A percentile compares a stretch with the other conserved stretches of the same genome.
Evolutionary conservation across 148 eudicot genomes (phyloP).

Genomic region (Vaccinium vitisidaea): DNA sequence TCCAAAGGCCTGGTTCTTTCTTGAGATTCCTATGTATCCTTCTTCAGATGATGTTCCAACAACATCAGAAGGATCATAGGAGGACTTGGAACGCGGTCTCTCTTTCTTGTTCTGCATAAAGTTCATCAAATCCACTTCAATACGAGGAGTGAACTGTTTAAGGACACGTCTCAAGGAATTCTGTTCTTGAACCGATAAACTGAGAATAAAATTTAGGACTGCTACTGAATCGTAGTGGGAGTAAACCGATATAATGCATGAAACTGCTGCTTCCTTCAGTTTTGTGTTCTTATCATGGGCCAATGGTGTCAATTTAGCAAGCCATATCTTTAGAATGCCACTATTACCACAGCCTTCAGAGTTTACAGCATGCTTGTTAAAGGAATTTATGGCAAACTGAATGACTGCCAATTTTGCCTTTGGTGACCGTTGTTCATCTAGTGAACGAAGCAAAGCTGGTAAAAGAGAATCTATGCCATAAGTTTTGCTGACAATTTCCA

Average conservation of each 20-base stretch:
- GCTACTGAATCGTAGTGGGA: slow-evolving; percentile 79
- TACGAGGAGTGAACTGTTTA: slow-evolving; percentile 94
- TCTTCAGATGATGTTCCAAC: slow-evolving; percentile 92
- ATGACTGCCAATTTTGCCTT: slow-evolving; percentile 97
- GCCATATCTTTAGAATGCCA: slow-evolving; percentile 93
- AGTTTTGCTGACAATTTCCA: slow-evolving; percentile 84
- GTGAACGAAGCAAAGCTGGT: slow-evolving; percentile 94
- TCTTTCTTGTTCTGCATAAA: slow-evolving; percentile 90
- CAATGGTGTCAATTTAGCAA: slow-evolving; percentile 85
- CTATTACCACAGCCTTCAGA: slow-evolving; percentile 75
- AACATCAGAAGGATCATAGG: slow-evolving; percentile 78
- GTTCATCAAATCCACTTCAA: slow-evolving; percentile 96
- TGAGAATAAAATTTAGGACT: slow-evolving; percentile 83
- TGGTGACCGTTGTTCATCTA: slow-evolving; percentile 97
- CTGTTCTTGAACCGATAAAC: slow-evolving; percentile 93
- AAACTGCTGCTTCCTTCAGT: slow-evolving; percentile 85
- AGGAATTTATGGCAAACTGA: slow-evolving; percentile 86
- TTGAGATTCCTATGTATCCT: slow-evolving; percentile 69
- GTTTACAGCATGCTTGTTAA: slow-evolving; percentile 72
- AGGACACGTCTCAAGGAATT: slow-evolving; percentile 92
- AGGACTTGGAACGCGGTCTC: slow-evolving; percentile 70
- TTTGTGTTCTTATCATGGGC: slow-evolving; percentile 92
- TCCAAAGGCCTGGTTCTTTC: slow-evolving; percentile 65
- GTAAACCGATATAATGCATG: slow-evolving; percentile 89
- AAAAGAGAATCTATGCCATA: slow-evolving; percentile 90